These are phyloP conservation scores for Phytophthora citrophthora DNA, from an alignment of 352 stramenopile genomes.

Conservation along the genomic window DNA sequence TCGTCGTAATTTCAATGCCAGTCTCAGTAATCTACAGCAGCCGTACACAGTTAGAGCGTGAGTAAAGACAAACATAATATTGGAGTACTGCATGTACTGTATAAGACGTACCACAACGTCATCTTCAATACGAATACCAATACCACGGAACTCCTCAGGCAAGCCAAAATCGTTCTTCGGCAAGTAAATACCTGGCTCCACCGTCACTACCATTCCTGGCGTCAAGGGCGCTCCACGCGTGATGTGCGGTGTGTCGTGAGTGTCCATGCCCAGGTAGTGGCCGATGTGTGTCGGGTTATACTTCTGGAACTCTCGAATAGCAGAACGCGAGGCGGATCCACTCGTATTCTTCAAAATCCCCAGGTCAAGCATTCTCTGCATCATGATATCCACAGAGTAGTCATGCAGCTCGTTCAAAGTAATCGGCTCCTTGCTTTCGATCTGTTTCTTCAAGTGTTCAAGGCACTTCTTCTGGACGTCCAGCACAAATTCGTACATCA, in stretches of 20 bases:
- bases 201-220: slow-evolving; percentile 83
- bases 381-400: slow-evolving; percentile 78
- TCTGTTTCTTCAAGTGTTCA: slow-evolving; percentile 50
- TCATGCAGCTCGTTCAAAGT: slow-evolving; percentile 79
- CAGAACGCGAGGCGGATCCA: slow-evolving; percentile 34
- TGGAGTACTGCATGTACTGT: not conserved
- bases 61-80: not conserved
- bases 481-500: slow-evolving; percentile 81
- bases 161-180: slow-evolving; percentile 72
- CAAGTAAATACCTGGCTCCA: slow-evolving; percentile 87
- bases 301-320: slow-evolving; percentile 68
- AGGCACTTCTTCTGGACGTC: slow-evolving; percentile 82
- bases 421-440: slow-evolving; percentile 55
- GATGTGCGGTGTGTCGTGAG: slow-evolving; percentile 82
- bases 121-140: slow-evolving; percentile 88
- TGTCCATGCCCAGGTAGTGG: slow-evolving; percentile 87
- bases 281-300: slow-evolving; percentile 90
- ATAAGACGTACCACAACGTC: slow-evolving; percentile 71
- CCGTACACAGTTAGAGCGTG: slow-evolving; percentile 4
- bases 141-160: slow-evolving; percentile 77
- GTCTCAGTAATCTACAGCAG: slow-evolving; percentile 67
- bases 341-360: slow-evolving; percentile 56
- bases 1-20: slow-evolving; percentile 79
- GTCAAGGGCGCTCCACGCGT: slow-evolving; percentile 60
- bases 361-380: slow-evolving; percentile 64